Evolutionary conservation across 2,329 filamentous ascomycete species (phyloP).

Genomic region (Phaeosphaeriaceae sp.): DNA sequence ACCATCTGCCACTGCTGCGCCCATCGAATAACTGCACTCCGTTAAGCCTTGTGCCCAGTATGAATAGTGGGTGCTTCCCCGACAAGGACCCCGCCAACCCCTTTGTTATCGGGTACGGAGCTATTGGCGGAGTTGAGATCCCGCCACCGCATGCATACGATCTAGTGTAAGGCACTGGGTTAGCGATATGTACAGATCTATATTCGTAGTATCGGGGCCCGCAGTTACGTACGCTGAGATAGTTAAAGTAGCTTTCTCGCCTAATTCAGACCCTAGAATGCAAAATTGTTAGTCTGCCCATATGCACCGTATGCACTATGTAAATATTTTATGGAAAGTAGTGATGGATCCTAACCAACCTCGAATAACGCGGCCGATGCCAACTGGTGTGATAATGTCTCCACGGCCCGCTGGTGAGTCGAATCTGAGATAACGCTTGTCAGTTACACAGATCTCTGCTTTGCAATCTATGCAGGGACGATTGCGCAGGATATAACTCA

Average conservation of each 20-base stretch:
- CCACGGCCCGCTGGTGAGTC: constrained; percentile 82
- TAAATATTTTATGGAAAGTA: constrained; percentile 1
- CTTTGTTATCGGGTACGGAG: constrained; percentile 72
- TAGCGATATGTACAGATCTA: constrained; percentile 14
- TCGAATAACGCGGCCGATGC: constrained; percentile 82
- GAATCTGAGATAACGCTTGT: constrained; percentile 66
- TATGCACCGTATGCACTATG: constrained; percentile 8
- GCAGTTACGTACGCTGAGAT: constrained; percentile 72
- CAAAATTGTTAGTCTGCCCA: constrained; percentile 26
- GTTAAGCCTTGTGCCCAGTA: constrained; percentile 64
- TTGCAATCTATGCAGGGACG: constrained; percentile 1
- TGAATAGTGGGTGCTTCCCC: constrained; percentile 70
- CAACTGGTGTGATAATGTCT: constrained; percentile 79
- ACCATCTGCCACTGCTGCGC: constrained; percentile 63
- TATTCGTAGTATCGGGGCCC: neutral
- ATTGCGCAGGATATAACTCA: constrained; percentile 56
- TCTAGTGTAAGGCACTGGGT: constrained; percentile 27
- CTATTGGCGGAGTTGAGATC: constrained; percentile 69
- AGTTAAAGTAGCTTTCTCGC: constrained; percentile 85
- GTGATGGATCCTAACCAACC: constrained; percentile 69
- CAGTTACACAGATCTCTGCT: constrained; percentile 11
- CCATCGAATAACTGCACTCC: constrained; percentile 60
- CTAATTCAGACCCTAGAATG: constrained; percentile 57
- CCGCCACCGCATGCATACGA: constrained; percentile 47
- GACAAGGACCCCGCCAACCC: constrained; percentile 67